Conservation (phyloP, 176 grass and related monocot genomes). For the Carex scoparia region DNA sequence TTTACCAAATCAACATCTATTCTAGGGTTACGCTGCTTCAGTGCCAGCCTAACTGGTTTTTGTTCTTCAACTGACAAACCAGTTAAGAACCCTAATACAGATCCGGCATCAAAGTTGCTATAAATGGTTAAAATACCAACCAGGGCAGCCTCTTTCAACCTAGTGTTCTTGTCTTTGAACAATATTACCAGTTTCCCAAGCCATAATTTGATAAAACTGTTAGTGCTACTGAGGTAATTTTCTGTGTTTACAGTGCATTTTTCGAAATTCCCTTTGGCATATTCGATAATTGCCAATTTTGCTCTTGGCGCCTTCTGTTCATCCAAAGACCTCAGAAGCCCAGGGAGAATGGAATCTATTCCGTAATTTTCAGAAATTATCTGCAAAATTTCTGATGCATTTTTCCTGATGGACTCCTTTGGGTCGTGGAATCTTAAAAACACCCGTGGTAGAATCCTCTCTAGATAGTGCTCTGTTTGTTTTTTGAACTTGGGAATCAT, state of each 20-base stretch:
- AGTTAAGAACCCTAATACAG: constrained; percentile 68
- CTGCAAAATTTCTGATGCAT: constrained; percentile 68
- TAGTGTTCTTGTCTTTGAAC: constrained; percentile 73
- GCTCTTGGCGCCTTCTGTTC: constrained; percentile 95
- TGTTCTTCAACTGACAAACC: constrained; percentile 82
- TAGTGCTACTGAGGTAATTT: constrained; percentile 38
- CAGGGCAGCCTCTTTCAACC: constrained; percentile 63
- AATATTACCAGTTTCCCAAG: constrained; percentile 64
- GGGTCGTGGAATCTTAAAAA: constrained; percentile 92
- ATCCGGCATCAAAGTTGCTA: constrained; percentile 60
- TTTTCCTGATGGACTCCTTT: constrained; percentile 93
- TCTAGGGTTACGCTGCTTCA: constrained; percentile 61
- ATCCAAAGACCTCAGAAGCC: constrained; percentile 83
- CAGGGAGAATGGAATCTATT: constrained; percentile 92
- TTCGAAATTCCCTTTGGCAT: constrained; percentile 81
- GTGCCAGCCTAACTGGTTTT: constrained; percentile 52
- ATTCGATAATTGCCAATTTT: constrained; percentile 92
- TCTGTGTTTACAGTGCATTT: constrained; percentile 58
- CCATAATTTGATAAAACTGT: constrained; percentile 85
- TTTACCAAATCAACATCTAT: constrained; percentile 71
- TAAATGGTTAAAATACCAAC: constrained; percentile 73
- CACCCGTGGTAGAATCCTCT: constrained; percentile 82
- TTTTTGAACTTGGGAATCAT: constrained; percentile 96
- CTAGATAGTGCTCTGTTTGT: constrained; percentile 78
- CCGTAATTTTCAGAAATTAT: constrained; percentile 78